phyloP scores from a whole-genome alignment of 1,284 basidiomycete species.

The Blastosporella zonata region DNA sequence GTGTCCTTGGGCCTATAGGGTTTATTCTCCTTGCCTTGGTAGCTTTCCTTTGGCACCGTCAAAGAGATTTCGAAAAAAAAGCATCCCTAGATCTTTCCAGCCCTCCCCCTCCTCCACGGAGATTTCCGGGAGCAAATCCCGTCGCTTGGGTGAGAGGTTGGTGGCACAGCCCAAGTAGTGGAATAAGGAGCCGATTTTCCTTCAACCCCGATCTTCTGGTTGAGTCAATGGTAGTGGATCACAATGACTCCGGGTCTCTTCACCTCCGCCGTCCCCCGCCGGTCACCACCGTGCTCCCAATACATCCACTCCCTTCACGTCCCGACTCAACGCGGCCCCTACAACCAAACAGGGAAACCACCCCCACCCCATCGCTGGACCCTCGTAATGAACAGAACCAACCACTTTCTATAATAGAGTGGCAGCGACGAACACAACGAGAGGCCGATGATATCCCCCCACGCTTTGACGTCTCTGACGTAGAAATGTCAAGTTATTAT shows the following conservation, averaged over 20 bases:
- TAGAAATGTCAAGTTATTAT: slow-evolving; percentile 29
- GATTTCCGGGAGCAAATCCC: not conserved
- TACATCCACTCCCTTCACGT: slow-evolving; percentile 8
- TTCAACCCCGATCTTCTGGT: slow-evolving; percentile 28
- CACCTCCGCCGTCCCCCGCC: slow-evolving; percentile 11
- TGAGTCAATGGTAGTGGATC: slow-evolving; percentile 13
- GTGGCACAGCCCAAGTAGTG: slow-evolving; percentile 4
- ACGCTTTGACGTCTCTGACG: slow-evolving; percentile 26
- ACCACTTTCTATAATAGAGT: slow-evolving; percentile 25
- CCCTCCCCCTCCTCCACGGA: not conserved
- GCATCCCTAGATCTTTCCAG: slow-evolving; percentile 4
- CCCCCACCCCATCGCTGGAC: slow-evolving; percentile 11
- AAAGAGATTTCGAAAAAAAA: slow-evolving; percentile 13
- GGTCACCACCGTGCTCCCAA: slow-evolving; percentile 12
- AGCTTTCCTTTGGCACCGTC: slow-evolving; percentile 23
- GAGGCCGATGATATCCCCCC: slow-evolving; percentile 23
- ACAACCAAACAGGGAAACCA: slow-evolving; percentile 17
- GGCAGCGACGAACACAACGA: slow-evolving; percentile 27
- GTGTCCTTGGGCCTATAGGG: slow-evolving; percentile 24
- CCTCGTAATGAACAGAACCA: slow-evolving; percentile 15
- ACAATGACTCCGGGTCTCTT: slow-evolving; percentile 5
- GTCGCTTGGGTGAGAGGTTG: slow-evolving; percentile 3
- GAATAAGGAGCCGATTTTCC: slow-evolving; percentile 19
- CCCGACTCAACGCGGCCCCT: slow-evolving; percentile 16
- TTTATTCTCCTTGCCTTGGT: slow-evolving; percentile 23